Conservation (phyloP, 75 land plant genomes). For the Chamaecyparis obtusa region DNA sequence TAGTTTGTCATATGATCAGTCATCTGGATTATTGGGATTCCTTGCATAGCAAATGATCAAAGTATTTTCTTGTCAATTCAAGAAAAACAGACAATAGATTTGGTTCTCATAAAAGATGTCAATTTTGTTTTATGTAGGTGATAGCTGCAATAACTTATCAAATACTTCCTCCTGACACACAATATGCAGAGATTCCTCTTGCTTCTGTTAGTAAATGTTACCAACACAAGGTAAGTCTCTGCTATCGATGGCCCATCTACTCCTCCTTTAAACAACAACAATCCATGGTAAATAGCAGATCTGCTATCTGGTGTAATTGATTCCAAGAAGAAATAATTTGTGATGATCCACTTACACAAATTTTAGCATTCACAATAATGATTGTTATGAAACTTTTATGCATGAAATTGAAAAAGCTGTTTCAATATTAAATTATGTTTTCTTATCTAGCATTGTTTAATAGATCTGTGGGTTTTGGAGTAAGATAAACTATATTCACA, state of each 20-base stretch:
- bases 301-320: background rate
- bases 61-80: background rate
- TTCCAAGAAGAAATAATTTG: background rate
- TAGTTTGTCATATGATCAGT: background rate
- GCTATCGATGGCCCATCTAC: background rate
- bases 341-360: background rate
- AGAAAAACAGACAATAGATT: background rate
- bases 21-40: background rate
- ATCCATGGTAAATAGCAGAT: background rate
- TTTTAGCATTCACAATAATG: background rate
- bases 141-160: constrained; percentile 78
- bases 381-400: background rate
- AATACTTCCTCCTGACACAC: constrained; percentile 64
- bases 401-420: background rate
- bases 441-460: background rate
- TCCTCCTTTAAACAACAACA: background rate
- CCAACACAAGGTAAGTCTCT: constrained; percentile 50
- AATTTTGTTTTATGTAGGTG: constrained; percentile 37
- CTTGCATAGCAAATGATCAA: background rate
- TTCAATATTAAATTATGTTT: background rate
- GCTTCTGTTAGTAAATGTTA: constrained; percentile 59
- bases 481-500: background rate
- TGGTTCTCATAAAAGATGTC: background rate
- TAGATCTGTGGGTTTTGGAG: background rate
- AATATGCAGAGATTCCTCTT: constrained; percentile 82